Percentiles rank a stretch among this genome's conserved stretches.
phyloP scores from a whole-genome alignment of 75 land plant species.

The Ceratopteris richardii region DNA sequence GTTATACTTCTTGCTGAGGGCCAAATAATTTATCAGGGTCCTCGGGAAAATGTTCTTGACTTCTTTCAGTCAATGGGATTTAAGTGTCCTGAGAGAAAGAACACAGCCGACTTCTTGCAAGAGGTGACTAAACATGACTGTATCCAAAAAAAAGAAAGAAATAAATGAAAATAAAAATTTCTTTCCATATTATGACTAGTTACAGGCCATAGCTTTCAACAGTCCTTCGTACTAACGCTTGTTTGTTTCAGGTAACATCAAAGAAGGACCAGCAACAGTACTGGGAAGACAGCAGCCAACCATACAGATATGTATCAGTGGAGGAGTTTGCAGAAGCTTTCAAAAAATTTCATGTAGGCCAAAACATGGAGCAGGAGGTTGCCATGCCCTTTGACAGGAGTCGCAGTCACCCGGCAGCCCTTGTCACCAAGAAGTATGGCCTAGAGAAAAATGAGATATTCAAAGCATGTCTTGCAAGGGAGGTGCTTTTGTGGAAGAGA shows the following conservation, averaged over 20 bases:
- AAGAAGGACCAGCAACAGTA: conserved; percentile 39
- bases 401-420: conserved; percentile 36
- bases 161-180: too few relatives aligned
- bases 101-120: conserved; percentile 25
- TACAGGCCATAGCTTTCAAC: too few relatives aligned
- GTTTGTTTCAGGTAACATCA: conserved; percentile 11
- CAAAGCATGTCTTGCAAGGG: conserved; percentile 27
- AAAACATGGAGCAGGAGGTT: conserved; percentile 13
- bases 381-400: conserved; percentile 25
- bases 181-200: too few relatives aligned
- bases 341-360: conserved; percentile 17
- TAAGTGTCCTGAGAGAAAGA: conserved; percentile 32
- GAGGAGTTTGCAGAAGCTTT: conserved; percentile 22
- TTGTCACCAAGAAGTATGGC: conserved; percentile 33
- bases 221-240: too few relatives aligned
- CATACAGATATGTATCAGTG: conserved; percentile 23
- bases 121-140: conserved; percentile 10
- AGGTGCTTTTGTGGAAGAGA: conserved; percentile 37
- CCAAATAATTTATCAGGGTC: conserved; percentile 33
- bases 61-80: conserved; percentile 30
- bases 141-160: too few relatives aligned
- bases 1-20: conserved; percentile 37
- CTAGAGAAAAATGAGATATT: conserved; percentile 32
- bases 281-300: conserved; percentile 15
- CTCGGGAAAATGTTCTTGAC: conserved; percentile 17